Percentiles rank a stretch among this genome's conserved stretches.
Evolutionary conservation across 1,284 basidiomycete genomes (phyloP).

Genomic region (Sanghuangporus baumii): DNA sequence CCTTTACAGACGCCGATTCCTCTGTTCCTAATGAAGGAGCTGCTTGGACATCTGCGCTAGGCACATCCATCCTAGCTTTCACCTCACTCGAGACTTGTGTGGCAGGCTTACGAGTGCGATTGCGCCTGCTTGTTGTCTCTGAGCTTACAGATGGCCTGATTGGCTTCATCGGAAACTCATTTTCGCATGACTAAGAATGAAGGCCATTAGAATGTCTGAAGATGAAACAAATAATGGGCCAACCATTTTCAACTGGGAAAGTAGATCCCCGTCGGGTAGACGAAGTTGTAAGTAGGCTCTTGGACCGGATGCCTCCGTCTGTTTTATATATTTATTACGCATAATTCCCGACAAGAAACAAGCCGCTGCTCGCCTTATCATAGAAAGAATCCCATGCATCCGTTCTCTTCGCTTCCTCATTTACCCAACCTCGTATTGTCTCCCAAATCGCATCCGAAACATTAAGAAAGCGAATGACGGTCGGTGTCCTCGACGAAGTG

Average conservation of each 20-base stretch:
- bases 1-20: background rate
- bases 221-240: conserved; percentile 17
- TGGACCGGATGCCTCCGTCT: conserved; percentile 28
- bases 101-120: conserved; percentile 24
- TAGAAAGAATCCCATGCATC: conserved; percentile 7
- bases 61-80: background rate
- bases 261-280: conserved; percentile 46
- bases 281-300: conserved; percentile 53
- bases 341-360: background rate
- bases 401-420: conserved; percentile 8
- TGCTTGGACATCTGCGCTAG: conserved; percentile 27
- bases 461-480: conserved; percentile 1
- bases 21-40: conserved; percentile 31
- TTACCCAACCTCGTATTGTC: conserved; percentile 10
- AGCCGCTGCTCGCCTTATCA: conserved; percentile 6
- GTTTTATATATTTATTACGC: conserved; percentile 8
- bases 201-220: background rate
- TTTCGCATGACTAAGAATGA: conserved; percentile 36
- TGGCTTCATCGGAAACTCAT: conserved; percentile 46
- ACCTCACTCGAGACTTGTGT: background rate
- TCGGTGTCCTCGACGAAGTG: background rate
- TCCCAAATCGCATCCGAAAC: conserved; percentile 4
- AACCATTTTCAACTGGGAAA: conserved; percentile 55
- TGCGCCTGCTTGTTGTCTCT: conserved; percentile 26
- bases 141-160: conserved; percentile 35